A percentile compares a stretch with the other conserved stretches of the same genome.
Evolutionary conservation across 805 yeast species (phyloP).

Genomic region (Nakazawaea ambrosiae): DNA sequence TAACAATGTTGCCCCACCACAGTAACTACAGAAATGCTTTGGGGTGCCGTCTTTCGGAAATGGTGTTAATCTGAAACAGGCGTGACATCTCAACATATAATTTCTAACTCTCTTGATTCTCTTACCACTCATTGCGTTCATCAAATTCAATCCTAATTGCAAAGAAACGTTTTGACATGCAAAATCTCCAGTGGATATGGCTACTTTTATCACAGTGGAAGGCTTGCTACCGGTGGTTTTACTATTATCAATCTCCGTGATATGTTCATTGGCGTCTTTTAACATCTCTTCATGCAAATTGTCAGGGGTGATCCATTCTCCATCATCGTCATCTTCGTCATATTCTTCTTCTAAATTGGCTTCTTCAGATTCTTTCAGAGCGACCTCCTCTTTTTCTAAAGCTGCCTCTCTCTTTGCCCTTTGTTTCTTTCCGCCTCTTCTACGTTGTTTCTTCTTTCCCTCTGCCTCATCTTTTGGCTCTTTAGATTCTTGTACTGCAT

Average conservation of each 20-base stretch:
- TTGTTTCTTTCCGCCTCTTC: conserved; percentile 64
- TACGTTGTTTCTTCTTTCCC: conserved; percentile 34
- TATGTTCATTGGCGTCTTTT: conserved; percentile 61
- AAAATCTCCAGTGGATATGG: conserved; percentile 91
- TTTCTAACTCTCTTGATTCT: conserved; percentile 80
- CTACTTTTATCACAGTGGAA: conserved; percentile 69
- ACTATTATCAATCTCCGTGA: conserved; percentile 28
- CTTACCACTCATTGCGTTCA: conserved; percentile 78
- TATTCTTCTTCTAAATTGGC: conserved; percentile 35
- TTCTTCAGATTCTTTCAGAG: conserved; percentile 11
- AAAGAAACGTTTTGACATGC: conserved; percentile 94
- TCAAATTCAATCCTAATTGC: conserved; percentile 81
- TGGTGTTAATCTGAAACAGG: conserved; percentile 82
- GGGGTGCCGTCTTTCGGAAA: conserved; percentile 70
- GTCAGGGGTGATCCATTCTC: conserved; percentile 89
- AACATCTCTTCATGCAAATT: conserved; percentile 65
- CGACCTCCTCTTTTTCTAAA: conserved; percentile 17
- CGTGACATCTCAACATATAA: conserved; percentile 96
- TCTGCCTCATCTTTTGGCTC: conserved; percentile 8
- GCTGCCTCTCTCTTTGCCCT: conserved; percentile 48
- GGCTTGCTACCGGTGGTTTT: too few species aligned
- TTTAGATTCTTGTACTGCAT: neutral
- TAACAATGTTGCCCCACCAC: conserved; percentile 89
- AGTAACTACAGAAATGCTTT: conserved; percentile 85
- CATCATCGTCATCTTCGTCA: conserved; percentile 76